These are phyloP conservation scores for Dryadomyces quercivorus DNA, from an alignment of 2,329 filamentous ascomycete genomes.

Conservation along the genomic window DNA sequence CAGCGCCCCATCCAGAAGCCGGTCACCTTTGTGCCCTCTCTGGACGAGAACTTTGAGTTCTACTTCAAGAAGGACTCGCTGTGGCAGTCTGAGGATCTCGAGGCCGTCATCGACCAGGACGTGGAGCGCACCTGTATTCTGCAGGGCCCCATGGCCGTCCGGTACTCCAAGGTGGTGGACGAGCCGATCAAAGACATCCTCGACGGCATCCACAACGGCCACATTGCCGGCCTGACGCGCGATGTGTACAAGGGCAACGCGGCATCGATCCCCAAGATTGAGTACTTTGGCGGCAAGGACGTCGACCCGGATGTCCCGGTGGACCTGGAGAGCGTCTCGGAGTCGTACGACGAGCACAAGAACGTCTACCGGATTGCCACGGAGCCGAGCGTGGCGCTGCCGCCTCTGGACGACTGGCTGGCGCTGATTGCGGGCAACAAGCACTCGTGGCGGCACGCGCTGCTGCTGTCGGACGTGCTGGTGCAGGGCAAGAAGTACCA, in stretches of 20 bases:
- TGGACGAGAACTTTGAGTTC: slow-evolving; percentile 96
- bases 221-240: slow-evolving; percentile 66
- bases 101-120: slow-evolving; percentile 90
- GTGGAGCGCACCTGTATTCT: slow-evolving; percentile 93
- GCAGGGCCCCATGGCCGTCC: slow-evolving; percentile 85
- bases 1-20: slow-evolving; percentile 90
- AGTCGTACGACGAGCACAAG: slow-evolving; percentile 68
- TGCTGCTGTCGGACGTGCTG: slow-evolving; percentile 87
- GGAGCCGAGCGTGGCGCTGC: slow-evolving; percentile 60
- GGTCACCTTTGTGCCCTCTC: slow-evolving; percentile 85
- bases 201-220: slow-evolving; percentile 76
- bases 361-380: slow-evolving; percentile 73
- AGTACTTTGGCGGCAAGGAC: slow-evolving; percentile 91
- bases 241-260: slow-evolving; percentile 71
- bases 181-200: slow-evolving; percentile 94
- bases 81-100: slow-evolving; percentile 97
- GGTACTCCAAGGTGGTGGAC: slow-evolving; percentile 79
- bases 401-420: slow-evolving; percentile 73
- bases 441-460: slow-evolving; percentile 87
- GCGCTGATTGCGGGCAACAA: slow-evolving; percentile 72
- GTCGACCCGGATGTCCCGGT: slow-evolving; percentile 58
- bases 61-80: slow-evolving; percentile 99
- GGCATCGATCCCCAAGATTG: slow-evolving; percentile 66
- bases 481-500: slow-evolving; percentile 95
- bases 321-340: slow-evolving; percentile 69